Conservation (phyloP, 139 green algal genomes). For the Asterochloris sp. region DNA sequence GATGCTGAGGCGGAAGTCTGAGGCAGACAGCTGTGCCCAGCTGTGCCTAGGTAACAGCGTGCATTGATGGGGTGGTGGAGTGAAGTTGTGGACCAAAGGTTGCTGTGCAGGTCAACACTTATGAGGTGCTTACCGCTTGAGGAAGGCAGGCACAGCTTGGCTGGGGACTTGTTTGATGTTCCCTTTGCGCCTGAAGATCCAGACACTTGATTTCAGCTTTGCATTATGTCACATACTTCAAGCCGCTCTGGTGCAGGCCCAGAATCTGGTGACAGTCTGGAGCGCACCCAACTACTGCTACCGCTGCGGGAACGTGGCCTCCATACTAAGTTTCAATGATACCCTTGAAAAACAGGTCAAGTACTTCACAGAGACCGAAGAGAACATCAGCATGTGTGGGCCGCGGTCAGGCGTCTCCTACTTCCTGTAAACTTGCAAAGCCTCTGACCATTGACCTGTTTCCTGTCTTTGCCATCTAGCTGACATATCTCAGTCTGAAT, state of each 20-base stretch:
- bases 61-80: too few relatives aligned
- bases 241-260: constrained; percentile 21
- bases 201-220: not conserved
- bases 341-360: constrained; percentile 77
- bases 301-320: constrained; percentile 96
- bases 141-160: too few relatives aligned
- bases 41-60: too few relatives aligned
- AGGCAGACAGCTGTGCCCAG: too few relatives aligned
- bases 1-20: too few relatives aligned
- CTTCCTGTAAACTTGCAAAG: constrained; percentile 58
- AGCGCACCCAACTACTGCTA: constrained; percentile 99
- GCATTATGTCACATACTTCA: not conserved
- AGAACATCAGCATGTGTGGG: constrained; percentile 94
- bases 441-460: not conserved
- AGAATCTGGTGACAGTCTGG: constrained; percentile 94
- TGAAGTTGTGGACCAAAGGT: too few relatives aligned
- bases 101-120: too few relatives aligned
- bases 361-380: constrained; percentile 94
- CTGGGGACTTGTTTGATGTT: too few relatives aligned
- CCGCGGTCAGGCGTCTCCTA: constrained; percentile 75
- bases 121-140: too few relatives aligned
- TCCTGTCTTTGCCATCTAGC: too few relatives aligned
- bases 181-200: too few relatives aligned
- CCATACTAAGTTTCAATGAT: constrained; percentile 94
- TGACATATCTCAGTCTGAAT: too few relatives aligned